Evolutionary conservation across 495 filamentous ascomycete genomes (phyloP).

Genomic region (Penicillium robsamsonii): DNA sequence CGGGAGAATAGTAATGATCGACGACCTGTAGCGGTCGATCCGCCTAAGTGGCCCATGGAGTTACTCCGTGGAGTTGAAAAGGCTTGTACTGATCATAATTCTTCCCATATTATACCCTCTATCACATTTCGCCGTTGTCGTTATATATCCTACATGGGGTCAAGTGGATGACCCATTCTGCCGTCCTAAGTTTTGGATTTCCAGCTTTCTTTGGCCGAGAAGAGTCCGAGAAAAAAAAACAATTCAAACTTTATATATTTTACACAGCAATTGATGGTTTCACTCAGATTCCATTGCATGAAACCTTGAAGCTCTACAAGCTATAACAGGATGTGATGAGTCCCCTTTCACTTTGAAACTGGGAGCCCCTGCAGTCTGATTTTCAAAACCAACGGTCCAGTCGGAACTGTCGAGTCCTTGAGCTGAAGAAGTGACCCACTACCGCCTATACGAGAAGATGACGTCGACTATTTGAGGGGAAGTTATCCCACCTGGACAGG

Average conservation of each 20-base stretch:
- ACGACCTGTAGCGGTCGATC: not conserved
- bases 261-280: not conserved
- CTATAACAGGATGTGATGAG: not conserved
- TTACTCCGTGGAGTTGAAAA: not conserved
- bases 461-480: conserved; percentile 29
- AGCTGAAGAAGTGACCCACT: conserved; percentile 21
- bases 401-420: conserved; percentile 26
- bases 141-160: not conserved
- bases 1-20: not conserved
- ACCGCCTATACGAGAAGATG: conserved; percentile 28
- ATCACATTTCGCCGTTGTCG: not conserved
- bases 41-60: not conserved
- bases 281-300: not conserved
- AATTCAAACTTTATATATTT: not conserved
- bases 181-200: not conserved
- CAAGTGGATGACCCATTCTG: not conserved
- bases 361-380: conserved; percentile 22
- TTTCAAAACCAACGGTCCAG: conserved; percentile 23
- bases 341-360: conserved; percentile 6
- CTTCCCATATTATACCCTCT: too few relatives aligned
- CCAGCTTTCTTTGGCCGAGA: not conserved
- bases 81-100: not conserved
- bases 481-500: conserved; percentile 5
- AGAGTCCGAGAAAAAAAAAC: not conserved
- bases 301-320: not conserved